Evolutionary conservation across 108 stramenopile genomes (phyloP), one percentile per base, ranked within the genome.

Genomic region (Skeletonema costatum): DNA sequence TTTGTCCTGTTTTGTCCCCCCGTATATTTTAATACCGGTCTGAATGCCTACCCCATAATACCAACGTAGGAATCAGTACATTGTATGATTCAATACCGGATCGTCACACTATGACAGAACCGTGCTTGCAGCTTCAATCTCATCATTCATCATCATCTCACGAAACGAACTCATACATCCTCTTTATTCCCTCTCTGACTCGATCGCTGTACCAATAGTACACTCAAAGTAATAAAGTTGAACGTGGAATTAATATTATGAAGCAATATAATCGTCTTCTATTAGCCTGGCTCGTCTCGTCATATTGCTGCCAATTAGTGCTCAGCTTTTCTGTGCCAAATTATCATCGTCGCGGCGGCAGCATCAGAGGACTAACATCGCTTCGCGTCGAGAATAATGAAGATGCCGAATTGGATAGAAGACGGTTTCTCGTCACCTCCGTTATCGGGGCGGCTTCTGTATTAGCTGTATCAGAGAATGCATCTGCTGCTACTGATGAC

Each of bases 401-500:
- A 64, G 36, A 65, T 9, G 41, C 14, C 21, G 14, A 13, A 42
- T n/a, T 42, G n/a, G 64, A 36, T 38, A 65, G 64, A 65, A 41
- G 64, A 35, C 13, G 58, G 36, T 51, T 12, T 19, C 66, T 72
- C 65, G 44, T 78, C 61, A 58, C 53, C 21, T 61, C 77, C 3
- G 32, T 72, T n/a, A 29, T 78, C 41, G 65, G 77, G 16, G 70
- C 71, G 5, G 66, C 77, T 5, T 72, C 71, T 19, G 19, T 78
- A 56, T 19, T 78, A 48, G 65, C 77, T 17, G 32, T 67, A 0
- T 25, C 70, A 10, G 71, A 78, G 13, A 46, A 66, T 71, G 70
- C 71, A 46, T 50, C 41, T 32, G 77, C 77, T 30, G 41, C 17
- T 42, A 7, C 48, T 5, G 21, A 56, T 29, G 53, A 56, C 25